phyloP scores from a whole-genome alignment of 441 rosid species.

The Hura crepitans region DNA sequence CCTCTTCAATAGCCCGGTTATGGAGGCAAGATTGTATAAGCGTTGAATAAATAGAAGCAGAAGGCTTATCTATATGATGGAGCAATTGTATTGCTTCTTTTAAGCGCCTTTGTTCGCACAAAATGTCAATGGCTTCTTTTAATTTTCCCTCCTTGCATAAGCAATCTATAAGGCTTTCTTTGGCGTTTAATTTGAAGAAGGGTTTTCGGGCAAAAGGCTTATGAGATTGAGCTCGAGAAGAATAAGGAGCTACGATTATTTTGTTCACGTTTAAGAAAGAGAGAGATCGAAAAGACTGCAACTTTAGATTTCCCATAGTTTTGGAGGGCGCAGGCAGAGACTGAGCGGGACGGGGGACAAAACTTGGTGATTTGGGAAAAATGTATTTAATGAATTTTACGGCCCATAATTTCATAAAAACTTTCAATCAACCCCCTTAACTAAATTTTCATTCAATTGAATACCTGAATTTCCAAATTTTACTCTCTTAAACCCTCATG shows the following conservation, averaged over 20 bases:
- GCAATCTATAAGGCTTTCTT: conserved; percentile 29
- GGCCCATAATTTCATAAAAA: neutral
- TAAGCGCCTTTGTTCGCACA: conserved; percentile 45
- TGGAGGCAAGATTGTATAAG: conserved; percentile 26
- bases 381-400: too few species aligned
- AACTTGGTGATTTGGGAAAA: neutral
- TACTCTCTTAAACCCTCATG: too few species aligned
- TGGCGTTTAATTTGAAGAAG: conserved; percentile 33
- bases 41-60: conserved; percentile 27
- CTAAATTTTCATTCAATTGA: too few species aligned
- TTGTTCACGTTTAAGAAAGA: conserved; percentile 10
- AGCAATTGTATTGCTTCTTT: conserved; percentile 47
- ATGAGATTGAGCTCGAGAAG: conserved; percentile 26
- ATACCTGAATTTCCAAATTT: too few species aligned
- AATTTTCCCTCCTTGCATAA: conserved; percentile 42
- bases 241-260: conserved; percentile 12
- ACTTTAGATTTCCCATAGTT: conserved; percentile 14
- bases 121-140: conserved; percentile 53
- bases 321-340: neutral
- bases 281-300: neutral
- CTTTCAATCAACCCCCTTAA: too few species aligned
- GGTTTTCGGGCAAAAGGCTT: conserved; percentile 21
- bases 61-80: conserved; percentile 24
- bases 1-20: conserved; percentile 21
- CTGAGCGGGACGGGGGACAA: neutral